Conservation (phyloP, 345 rosid genomes). For the Combretum micranthum region DNA sequence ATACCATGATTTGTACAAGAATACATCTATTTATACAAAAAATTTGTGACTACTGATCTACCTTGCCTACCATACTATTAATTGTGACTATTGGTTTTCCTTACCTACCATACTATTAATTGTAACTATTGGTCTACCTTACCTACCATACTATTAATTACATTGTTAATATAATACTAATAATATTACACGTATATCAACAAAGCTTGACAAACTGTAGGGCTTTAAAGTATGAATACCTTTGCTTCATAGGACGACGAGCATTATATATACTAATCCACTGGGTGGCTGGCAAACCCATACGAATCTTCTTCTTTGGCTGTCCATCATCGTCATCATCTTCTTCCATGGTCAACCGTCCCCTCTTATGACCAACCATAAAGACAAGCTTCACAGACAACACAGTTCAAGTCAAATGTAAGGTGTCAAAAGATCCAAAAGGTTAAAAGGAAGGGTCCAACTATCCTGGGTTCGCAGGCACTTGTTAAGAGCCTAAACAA, state of each 20-base stretch:
- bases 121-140: no score
- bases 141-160: no score
- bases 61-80: no score
- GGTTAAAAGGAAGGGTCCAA: neutral
- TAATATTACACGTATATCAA: no score
- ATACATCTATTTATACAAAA: no score
- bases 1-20: neutral
- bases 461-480: neutral
- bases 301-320: constrained; percentile 40
- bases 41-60: no score
- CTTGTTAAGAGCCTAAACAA: neutral
- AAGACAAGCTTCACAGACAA: constrained; percentile 10
- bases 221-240: constrained; percentile 16
- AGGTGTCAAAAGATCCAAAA: neutral
- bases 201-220: neutral
- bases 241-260: constrained; percentile 50
- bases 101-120: no score
- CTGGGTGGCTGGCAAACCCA: constrained; percentile 52
- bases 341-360: constrained; percentile 27
- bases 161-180: no score
- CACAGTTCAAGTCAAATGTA: neutral
- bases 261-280: constrained; percentile 49
- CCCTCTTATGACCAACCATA: constrained; percentile 46
- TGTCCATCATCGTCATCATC: constrained; percentile 46
- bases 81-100: no score